These are phyloP conservation scores for Triticum dicoccoides DNA, from an alignment of 176 grass and related monocot genomes.

Conservation along the genomic window DNA sequence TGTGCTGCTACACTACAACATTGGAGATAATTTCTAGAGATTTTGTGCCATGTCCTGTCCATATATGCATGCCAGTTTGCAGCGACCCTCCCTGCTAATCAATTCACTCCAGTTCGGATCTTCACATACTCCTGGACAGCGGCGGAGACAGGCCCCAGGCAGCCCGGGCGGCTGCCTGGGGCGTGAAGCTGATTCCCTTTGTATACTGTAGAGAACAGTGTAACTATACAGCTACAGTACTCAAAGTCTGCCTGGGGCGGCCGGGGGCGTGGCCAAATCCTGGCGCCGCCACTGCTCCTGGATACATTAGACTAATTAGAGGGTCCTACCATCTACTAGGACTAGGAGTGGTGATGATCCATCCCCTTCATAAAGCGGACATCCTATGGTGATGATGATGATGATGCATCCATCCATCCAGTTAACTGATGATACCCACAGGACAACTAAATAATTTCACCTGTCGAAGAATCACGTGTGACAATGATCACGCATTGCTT, in stretches of 20 bases:
- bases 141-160: no score
- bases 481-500: neutral
- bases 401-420: neutral
- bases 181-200: no score
- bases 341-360: neutral
- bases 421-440: neutral
- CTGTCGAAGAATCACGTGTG: slow-evolving; percentile 11
- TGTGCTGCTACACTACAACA: neutral
- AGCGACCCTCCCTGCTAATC: neutral
- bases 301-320: neutral
- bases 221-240: no score
- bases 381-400: slow-evolving; percentile 17
- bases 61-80: neutral
- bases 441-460: neutral
- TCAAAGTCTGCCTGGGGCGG: no score
- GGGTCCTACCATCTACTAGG: neutral
- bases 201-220: no score
- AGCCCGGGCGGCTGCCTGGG: no score
- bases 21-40: neutral
- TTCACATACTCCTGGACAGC: neutral
- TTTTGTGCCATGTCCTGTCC: neutral
- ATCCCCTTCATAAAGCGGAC: neutral
- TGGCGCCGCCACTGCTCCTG: neutral
- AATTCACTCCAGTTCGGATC: neutral
- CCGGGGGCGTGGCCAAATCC: no score